Base-by-base conservation (phyloP, 2,329 filamentous ascomycete genomes). In the Helotiales sp. region DNA sequence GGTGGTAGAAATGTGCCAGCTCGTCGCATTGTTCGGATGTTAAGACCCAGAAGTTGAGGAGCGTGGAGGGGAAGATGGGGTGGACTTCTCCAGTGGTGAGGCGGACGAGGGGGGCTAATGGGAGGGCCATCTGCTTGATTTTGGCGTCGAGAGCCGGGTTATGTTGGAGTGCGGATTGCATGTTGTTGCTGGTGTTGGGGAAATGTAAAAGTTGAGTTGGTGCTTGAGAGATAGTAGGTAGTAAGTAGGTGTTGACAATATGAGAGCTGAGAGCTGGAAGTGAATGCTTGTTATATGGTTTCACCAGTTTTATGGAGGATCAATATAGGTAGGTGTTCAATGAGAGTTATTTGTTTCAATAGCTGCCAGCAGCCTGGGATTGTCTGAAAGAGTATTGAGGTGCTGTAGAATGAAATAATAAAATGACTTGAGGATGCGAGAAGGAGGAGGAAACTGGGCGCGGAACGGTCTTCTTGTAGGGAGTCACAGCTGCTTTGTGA, bases 21-120 rank as follows among this genome's bases (percentile, higher is more conserved):
- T 82, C 81, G 79, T 93, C 91, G 63, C 93, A 87, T 79, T 93
- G 84, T 32, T 79, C 79, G 77, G 91, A 89, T 17, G 89, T 93
- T 43, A 93, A 84, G 34, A 93, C 87, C 85, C 90, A 92, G 79
- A 91, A 92, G 76, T 86, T 84, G 54, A 93, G 86, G 63, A 93
- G 82, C 3, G 87, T 91, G 22, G 76, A 74, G 1, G 91, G 91
- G 77, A 91, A 93, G 64, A 81, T 77, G 0, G 88, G 86, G 74
- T 92, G 90, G 2, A 90, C 80, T n/a, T 79, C 75, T 59, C 90
- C 90, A 1, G 85, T 86, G 24, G 82, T 82, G 71, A 90, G 79
- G 78, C 89, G 86, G 7, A 91, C 87, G 6, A 93, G 86, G 0
- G 91, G 90, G 0, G 86, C 84, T 26, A 93, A 86, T 24, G 82